phyloP scores from a whole-genome alignment of 2,329 filamentous ascomycete species.

The Fusarium tjaetaba region DNA sequence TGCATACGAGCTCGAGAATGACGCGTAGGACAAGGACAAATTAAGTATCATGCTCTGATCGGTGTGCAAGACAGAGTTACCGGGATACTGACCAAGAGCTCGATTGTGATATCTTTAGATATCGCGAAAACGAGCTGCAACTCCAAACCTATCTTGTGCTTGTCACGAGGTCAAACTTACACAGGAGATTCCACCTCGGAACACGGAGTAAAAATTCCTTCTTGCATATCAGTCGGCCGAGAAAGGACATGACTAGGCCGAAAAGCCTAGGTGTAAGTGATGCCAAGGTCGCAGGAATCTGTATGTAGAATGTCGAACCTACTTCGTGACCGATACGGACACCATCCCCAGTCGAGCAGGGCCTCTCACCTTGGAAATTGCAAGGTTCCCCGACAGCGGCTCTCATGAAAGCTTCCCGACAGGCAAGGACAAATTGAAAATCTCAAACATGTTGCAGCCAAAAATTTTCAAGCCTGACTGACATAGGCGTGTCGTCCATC shows the following conservation, averaged over 20 bases:
- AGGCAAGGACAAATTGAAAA: slow-evolving; percentile 14
- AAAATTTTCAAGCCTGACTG: background rate
- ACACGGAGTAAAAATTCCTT: slow-evolving; percentile 29
- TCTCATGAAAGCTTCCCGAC: slow-evolving; percentile 11
- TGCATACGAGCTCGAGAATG: slow-evolving; percentile 30
- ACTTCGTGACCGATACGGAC: slow-evolving; percentile 26
- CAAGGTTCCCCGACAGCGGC: slow-evolving; percentile 18
- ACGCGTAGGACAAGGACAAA: slow-evolving; percentile 16
- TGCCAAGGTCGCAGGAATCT: slow-evolving; percentile 32
- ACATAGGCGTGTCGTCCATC: slow-evolving; percentile 10
- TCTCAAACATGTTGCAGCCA: slow-evolving; percentile 18
- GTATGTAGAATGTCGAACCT: slow-evolving; percentile 17
- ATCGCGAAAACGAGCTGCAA: slow-evolving; percentile 5
- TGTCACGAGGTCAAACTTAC: slow-evolving; percentile 22
- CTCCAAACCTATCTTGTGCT: slow-evolving; percentile 1
- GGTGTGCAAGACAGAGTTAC: slow-evolving; percentile 9
- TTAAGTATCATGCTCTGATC: slow-evolving; percentile 13
- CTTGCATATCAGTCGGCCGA: slow-evolving; percentile 38
- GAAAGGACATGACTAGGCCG: slow-evolving; percentile 36
- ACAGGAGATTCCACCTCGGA: slow-evolving; percentile 16
- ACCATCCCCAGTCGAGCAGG: slow-evolving; percentile 31
- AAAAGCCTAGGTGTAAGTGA: slow-evolving; percentile 26
- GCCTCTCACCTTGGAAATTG: slow-evolving; percentile 22
- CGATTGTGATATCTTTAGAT: slow-evolving; percentile 13
- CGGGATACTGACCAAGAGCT: background rate